Conservation (phyloP, 208 protist species). For the Acanthamoeba castellanii region DNA sequence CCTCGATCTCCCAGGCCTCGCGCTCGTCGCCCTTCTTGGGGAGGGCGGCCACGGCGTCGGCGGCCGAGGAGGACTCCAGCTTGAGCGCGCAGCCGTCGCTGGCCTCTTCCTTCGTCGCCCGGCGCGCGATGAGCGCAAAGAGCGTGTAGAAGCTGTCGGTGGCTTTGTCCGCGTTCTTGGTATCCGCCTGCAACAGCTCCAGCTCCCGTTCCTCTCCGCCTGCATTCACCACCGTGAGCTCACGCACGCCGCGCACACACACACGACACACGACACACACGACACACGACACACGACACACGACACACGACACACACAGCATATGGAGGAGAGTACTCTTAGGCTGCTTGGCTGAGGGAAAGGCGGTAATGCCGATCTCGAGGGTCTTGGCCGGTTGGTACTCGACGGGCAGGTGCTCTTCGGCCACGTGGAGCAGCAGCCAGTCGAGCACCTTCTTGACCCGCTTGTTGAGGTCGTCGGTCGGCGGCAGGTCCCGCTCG, state of each 20-base stretch:
- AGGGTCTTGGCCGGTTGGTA: slow-evolving; percentile 72
- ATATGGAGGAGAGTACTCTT: not conserved
- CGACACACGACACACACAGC: too few species aligned
- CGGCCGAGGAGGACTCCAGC: not conserved
- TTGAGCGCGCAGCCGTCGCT: not conserved
- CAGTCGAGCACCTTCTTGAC: slow-evolving; percentile 71
- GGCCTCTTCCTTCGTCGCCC: not conserved
- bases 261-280: too few species aligned
- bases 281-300: too few species aligned
- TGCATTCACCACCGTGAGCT: not conserved
- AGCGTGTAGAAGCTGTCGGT: not conserved
- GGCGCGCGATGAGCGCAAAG: not conserved
- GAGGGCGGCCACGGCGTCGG: slow-evolving; percentile 3
- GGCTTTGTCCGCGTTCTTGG: not conserved
- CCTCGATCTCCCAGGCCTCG: slow-evolving; percentile 29
- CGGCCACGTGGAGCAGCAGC: slow-evolving; percentile 71
- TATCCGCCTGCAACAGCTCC: not conserved
- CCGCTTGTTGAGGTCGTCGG: slow-evolving; percentile 22
- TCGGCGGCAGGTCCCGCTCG: not conserved
- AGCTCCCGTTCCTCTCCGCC: not conserved
- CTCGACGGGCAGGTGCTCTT: slow-evolving; percentile 69
- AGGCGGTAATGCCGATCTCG: slow-evolving; percentile 64
- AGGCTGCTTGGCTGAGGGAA: slow-evolving; percentile 19
- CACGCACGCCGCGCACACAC: not conserved
- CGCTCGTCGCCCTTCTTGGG: slow-evolving; percentile 43